phyloP scores from a whole-genome alignment of 2,329 filamentous ascomycete genomes.

The Aureobasidium uvarum region DNA sequence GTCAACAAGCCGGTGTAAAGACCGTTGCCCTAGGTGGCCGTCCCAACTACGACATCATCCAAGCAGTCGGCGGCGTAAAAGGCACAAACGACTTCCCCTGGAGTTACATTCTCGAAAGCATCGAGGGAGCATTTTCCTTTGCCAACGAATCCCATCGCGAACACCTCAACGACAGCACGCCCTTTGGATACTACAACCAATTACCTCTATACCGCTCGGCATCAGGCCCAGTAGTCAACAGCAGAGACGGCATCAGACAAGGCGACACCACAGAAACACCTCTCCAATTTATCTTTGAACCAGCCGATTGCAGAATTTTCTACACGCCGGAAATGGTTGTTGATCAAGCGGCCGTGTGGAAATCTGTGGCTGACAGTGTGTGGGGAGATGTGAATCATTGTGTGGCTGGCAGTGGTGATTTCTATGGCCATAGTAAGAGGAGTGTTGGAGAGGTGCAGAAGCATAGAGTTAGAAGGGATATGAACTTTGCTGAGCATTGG shows the following conservation, averaged over 20 bases:
- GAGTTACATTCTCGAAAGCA: slow-evolving; percentile 31
- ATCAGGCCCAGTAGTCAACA: slow-evolving; percentile 33
- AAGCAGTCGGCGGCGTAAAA: slow-evolving; percentile 48
- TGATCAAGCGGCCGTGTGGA: slow-evolving; percentile 51
- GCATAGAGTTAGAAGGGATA: slow-evolving; percentile 30
- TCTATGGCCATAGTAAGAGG: slow-evolving; percentile 13
- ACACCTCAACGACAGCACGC: slow-evolving; percentile 33
- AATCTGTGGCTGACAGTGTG: slow-evolving; percentile 39
- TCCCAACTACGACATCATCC: slow-evolving; percentile 44
- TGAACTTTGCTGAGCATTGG: slow-evolving; percentile 27
- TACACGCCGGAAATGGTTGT: slow-evolving; percentile 53
- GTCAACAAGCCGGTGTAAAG: slow-evolving; percentile 46
- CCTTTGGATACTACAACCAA: slow-evolving; percentile 34
- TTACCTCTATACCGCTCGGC: slow-evolving; percentile 33
- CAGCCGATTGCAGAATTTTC: slow-evolving; percentile 53
- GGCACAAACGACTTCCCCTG: slow-evolving; percentile 41
- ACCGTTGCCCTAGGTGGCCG: slow-evolving; percentile 47
- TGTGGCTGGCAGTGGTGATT: slow-evolving; percentile 35
- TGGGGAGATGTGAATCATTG: slow-evolving; percentile 36
- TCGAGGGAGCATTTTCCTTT: slow-evolving; percentile 32
- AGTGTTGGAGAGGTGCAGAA: slow-evolving; percentile 21
- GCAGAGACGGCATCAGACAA: slow-evolving; percentile 37
- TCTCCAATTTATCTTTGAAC: slow-evolving; percentile 51
- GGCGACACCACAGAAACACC: slow-evolving; percentile 44
- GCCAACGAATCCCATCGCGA: slow-evolving; percentile 18